phyloP scores from a whole-genome alignment of 305 asterid genomes.

The Ajuga reptans region DNA sequence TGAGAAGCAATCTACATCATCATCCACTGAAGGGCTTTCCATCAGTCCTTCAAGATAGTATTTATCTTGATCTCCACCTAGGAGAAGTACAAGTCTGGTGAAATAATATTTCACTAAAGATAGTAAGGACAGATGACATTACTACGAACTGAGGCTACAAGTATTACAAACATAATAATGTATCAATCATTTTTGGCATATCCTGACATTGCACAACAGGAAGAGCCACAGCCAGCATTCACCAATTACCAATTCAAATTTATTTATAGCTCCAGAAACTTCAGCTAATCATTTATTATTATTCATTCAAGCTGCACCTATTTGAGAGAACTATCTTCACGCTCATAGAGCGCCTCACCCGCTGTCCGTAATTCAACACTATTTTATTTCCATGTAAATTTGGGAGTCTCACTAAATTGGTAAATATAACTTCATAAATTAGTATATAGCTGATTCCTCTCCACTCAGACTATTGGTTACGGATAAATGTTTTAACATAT shows the following conservation, averaged over 20 bases:
- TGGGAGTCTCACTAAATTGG: not conserved
- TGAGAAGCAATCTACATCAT: conserved; percentile 87
- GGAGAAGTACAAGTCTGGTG: conserved; percentile 13
- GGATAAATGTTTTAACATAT: not conserved
- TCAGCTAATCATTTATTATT: not conserved
- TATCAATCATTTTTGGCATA: not conserved
- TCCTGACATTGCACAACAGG: not conserved
- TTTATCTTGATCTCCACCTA: conserved; percentile 77
- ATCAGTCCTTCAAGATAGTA: conserved; percentile 86
- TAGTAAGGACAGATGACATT: not conserved
- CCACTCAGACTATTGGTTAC: not conserved
- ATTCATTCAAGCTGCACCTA: not conserved
- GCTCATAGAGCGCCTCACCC: not conserved
- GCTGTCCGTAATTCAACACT: not conserved
- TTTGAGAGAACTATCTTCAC: not conserved
- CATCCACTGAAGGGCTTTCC: conserved; percentile 97
- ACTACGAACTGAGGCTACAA: conserved; percentile 3
- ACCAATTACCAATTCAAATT: not conserved
- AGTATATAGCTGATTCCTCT: not conserved
- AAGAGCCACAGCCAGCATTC: not conserved
- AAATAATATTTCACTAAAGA: not conserved
- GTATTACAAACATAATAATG: not conserved
- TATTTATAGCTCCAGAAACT: not conserved
- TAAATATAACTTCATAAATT: not conserved
- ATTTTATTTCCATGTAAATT: not conserved